phyloP scores from a whole-genome alignment of 768 basidiomycete genomes.

The Agrocybe pediades region DNA sequence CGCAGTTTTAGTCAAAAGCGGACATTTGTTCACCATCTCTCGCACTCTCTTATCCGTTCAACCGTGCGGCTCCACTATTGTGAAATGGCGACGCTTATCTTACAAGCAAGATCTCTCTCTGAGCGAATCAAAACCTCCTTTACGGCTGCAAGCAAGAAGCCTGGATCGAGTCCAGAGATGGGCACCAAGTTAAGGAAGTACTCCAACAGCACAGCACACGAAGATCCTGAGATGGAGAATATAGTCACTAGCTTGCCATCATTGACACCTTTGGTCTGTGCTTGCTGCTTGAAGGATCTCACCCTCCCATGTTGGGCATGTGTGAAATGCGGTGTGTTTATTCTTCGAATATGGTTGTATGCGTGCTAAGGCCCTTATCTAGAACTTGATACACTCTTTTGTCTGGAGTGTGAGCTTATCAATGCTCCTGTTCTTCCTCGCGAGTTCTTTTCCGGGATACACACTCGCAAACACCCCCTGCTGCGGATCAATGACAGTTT shows the following conservation, averaged over 20 bases:
- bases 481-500: constrained; percentile 6
- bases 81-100: constrained; percentile 6
- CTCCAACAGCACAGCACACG: not conserved
- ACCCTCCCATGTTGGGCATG: constrained; percentile 12
- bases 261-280: constrained; percentile 3
- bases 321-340: constrained; percentile 6
- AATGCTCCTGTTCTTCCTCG: not conserved
- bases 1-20: not conserved
- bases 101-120: constrained; percentile 6
- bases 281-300: constrained; percentile 6
- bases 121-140: constrained; percentile 13
- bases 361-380: not conserved
- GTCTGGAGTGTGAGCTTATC: constrained; percentile 7
- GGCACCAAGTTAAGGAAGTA: not conserved
- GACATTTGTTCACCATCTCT: constrained; percentile 3
- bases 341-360: not conserved
- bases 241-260: not conserved
- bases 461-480: constrained; percentile 5
- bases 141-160: not conserved
- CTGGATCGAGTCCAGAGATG: not conserved
- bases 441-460: not conserved
- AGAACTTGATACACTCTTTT: constrained; percentile 7
- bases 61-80: constrained; percentile 1
- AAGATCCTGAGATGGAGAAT: not conserved
- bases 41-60: constrained; percentile 14